These are phyloP conservation scores for Pseudomassariella vexata DNA, from an alignment of 2,329 filamentous ascomycete species.

Conservation along the genomic window DNA sequence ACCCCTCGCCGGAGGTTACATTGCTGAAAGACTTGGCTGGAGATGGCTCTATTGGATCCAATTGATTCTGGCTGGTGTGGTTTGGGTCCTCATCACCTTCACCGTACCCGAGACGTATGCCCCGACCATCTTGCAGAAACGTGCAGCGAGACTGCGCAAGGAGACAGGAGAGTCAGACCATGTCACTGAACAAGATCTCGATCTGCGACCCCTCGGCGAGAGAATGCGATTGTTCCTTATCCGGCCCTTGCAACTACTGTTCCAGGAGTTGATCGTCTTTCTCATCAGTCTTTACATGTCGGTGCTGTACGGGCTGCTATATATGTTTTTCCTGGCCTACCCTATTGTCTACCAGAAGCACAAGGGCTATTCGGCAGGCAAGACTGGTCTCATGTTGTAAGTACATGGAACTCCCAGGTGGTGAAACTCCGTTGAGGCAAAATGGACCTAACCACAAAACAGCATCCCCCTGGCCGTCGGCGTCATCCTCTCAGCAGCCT, in stretches of 20 bases:
- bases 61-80: constrained; percentile 64
- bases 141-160: constrained; percentile 68
- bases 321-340: constrained; percentile 72
- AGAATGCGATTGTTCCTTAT: constrained; percentile 69
- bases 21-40: constrained; percentile 67
- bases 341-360: constrained; percentile 70
- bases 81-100: constrained; percentile 74
- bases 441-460: not conserved
- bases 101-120: constrained; percentile 90
- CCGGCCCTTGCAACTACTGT: constrained; percentile 80
- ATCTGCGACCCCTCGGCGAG: constrained; percentile 62
- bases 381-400: constrained; percentile 74
- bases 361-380: constrained; percentile 70
- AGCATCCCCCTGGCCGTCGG: constrained; percentile 71
- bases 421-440: not conserved
- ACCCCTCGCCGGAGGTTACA: constrained; percentile 70
- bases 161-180: constrained; percentile 60
- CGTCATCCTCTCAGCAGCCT: constrained; percentile 61
- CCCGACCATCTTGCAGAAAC: constrained; percentile 65
- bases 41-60: constrained; percentile 86
- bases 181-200: constrained; percentile 77
- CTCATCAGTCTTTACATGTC: constrained; percentile 82
- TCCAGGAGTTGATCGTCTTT: constrained; percentile 78
- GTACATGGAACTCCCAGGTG: no score
- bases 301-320: constrained; percentile 68